Evolutionary conservation across 768 basidiomycete genomes (phyloP).

Genomic region (Boletus reticulatus): DNA sequence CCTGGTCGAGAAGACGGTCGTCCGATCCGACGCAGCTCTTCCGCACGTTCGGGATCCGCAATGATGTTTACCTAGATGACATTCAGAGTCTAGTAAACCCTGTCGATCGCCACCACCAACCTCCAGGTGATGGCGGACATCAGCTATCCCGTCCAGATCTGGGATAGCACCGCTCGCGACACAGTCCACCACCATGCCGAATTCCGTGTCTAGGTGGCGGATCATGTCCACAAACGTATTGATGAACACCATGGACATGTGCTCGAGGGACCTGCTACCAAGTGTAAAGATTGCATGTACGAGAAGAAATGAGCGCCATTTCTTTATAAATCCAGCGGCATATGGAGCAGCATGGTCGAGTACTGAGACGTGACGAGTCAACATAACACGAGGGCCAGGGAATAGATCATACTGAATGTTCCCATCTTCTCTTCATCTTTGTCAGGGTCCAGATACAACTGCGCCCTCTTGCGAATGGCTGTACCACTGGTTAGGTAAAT

Average conservation of each 20-base stretch:
- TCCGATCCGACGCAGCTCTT: slow-evolving; percentile 12
- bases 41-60: slow-evolving; percentile 3
- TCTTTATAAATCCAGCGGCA: slow-evolving; percentile 2
- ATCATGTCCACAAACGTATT: neutral
- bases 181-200: neutral
- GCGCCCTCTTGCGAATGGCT: neutral
- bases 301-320: slow-evolving; percentile 14
- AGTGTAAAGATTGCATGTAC: slow-evolving; percentile 9
- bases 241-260: neutral
- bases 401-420: slow-evolving; percentile 2
- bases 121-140: slow-evolving; percentile 5
- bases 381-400: neutral
- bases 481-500: neutral
- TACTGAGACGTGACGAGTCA: neutral
- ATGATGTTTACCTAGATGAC: neutral
- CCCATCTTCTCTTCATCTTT: slow-evolving; percentile 9
- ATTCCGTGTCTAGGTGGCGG: neutral
- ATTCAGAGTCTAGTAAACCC: neutral
- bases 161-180: neutral
- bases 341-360: slow-evolving; percentile 5
- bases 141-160: neutral
- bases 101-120: neutral
- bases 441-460: neutral
- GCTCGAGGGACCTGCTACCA: slow-evolving; percentile 1
- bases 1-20: slow-evolving; percentile 10